A percentile compares a stretch with the other conserved stretches of the same genome.
Conservation (phyloP, 2,329 filamentous ascomycete species). For the Byssochlamys sp. region DNA sequence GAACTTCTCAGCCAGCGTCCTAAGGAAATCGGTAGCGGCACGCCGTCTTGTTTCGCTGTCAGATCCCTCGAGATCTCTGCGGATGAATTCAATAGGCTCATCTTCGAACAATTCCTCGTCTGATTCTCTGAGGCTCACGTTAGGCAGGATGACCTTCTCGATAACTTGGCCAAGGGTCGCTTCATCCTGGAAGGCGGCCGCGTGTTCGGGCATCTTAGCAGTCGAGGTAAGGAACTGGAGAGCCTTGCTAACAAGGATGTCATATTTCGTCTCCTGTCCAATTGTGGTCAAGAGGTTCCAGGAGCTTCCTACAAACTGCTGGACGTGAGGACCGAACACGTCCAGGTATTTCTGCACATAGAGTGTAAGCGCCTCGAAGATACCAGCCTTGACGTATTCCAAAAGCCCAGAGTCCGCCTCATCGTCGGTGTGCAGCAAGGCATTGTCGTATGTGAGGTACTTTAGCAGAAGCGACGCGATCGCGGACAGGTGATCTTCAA, state of each 20-base stretch:
- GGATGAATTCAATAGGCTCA: constrained; percentile 96
- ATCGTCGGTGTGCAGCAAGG: constrained; percentile 71
- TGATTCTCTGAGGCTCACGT: constrained; percentile 80
- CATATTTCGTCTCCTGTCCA: constrained; percentile 82
- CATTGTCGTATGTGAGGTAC: constrained; percentile 82
- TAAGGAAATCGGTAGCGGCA: constrained; percentile 88
- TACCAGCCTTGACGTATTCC: constrained; percentile 83
- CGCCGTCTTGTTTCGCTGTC: constrained; percentile 87
- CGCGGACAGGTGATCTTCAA: constrained; percentile 74
- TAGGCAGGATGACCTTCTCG: constrained; percentile 90
- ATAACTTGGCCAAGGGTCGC: constrained; percentile 74
- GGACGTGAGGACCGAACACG: constrained; percentile 70
- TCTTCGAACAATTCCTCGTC: constrained; percentile 96
- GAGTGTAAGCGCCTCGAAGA: constrained; percentile 80
- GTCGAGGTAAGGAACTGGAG: constrained; percentile 90
- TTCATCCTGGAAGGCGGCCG: constrained; percentile 74
- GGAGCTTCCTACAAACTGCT: constrained; percentile 76
- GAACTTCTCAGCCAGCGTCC: constrained; percentile 80
- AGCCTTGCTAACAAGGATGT: constrained; percentile 86
- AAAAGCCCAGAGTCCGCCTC: constrained; percentile 78
- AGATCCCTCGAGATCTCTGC: constrained; percentile 86
- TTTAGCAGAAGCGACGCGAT: constrained; percentile 79
- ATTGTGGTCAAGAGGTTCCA: constrained; percentile 85
- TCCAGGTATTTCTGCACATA: constrained; percentile 95
- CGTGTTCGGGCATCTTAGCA: constrained; percentile 66